phyloP scores from a whole-genome alignment of 768 basidiomycete species.

The Suillus clintonianus region DNA sequence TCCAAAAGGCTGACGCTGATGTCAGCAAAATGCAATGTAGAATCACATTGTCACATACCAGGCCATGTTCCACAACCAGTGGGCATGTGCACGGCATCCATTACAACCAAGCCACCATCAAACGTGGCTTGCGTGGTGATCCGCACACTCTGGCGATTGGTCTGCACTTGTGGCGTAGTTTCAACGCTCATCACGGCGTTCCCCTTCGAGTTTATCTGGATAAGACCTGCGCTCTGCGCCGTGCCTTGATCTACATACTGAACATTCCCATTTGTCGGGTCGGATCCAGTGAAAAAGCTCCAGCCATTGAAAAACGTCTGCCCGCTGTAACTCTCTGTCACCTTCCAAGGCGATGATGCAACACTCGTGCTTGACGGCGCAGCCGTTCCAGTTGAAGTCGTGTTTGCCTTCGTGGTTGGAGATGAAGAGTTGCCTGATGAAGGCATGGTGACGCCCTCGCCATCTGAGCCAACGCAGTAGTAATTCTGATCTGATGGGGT shows the following conservation, averaged over 20 bases:
- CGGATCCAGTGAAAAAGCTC: slow-evolving; percentile 65
- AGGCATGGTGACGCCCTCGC: slow-evolving; percentile 22
- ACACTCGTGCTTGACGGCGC: slow-evolving; percentile 20
- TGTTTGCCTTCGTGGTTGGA: slow-evolving; percentile 15
- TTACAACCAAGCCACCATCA: slow-evolving; percentile 69
- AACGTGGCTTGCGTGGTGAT: slow-evolving; percentile 65
- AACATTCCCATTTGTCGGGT: slow-evolving; percentile 80
- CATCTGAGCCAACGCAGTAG: slow-evolving; percentile 34
- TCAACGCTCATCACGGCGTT: slow-evolving; percentile 89
- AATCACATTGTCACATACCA: slow-evolving; percentile 25
- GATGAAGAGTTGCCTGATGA: slow-evolving; percentile 14
- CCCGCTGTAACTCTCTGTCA: slow-evolving; percentile 62
- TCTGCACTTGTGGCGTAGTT: slow-evolving; percentile 72
- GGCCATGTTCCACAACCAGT: slow-evolving; percentile 90
- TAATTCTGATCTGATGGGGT: slow-evolving; percentile 29
- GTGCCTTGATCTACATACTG: slow-evolving; percentile 63
- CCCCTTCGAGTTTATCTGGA: slow-evolving; percentile 66
- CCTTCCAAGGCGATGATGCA: slow-evolving; percentile 56
- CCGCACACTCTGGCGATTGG: slow-evolving; percentile 73
- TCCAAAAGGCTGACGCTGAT: slow-evolving; percentile 44
- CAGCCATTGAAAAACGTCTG: slow-evolving; percentile 80
- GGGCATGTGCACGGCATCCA: slow-evolving; percentile 90
- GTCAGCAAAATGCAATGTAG: background rate
- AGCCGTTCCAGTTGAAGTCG: slow-evolving; percentile 11
- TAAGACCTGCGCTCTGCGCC: slow-evolving; percentile 60